Percentiles rank a stretch among this genome's conserved stretches.
Evolutionary conservation across 495 filamentous ascomycete species (phyloP).

Genomic region (Hypoxylon trugodes): DNA sequence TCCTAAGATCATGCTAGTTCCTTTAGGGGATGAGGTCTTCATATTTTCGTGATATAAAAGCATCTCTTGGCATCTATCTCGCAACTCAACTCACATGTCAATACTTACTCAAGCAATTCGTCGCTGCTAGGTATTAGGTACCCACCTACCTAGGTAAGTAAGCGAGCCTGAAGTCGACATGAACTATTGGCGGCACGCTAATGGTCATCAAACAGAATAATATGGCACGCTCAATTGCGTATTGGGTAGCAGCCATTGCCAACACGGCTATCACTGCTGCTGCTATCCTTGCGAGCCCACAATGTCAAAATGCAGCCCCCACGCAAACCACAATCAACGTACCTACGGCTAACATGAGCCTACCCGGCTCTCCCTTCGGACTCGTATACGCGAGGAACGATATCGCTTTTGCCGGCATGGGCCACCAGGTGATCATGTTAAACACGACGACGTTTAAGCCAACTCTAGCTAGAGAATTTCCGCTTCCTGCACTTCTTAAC

Average conservation of each 20-base stretch:
- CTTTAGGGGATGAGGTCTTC: neutral
- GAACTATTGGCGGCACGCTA: neutral
- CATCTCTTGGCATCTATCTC: conserved; percentile 1
- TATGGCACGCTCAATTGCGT: neutral
- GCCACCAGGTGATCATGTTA: conserved; percentile 19
- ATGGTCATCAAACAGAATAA: neutral
- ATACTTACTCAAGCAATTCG: neutral
- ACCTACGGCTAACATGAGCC: conserved; percentile 8
- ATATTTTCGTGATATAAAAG: neutral
- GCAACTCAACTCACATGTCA: neutral
- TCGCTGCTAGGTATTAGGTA: neutral
- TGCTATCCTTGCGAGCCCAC: neutral
- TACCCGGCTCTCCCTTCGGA: conserved; percentile 32
- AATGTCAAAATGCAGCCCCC: conserved; percentile 1
- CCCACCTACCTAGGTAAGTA: neutral
- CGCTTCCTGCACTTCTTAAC: conserved; percentile 19
- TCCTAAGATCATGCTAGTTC: neutral
- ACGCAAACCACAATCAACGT: conserved; percentile 7
- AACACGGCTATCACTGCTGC: neutral
- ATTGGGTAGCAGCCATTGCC: neutral
- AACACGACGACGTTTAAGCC: conserved; percentile 33
- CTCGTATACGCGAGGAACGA: conserved; percentile 24
- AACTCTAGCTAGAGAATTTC: conserved; percentile 16
- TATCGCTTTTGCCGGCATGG: conserved; percentile 34
- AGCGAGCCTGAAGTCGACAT: neutral